Percentiles rank a stretch among this genome's conserved stretches.
phyloP scores from a whole-genome alignment of 1,284 basidiomycete genomes.

The Cutaneotrichosporon cavernicola region DNA sequence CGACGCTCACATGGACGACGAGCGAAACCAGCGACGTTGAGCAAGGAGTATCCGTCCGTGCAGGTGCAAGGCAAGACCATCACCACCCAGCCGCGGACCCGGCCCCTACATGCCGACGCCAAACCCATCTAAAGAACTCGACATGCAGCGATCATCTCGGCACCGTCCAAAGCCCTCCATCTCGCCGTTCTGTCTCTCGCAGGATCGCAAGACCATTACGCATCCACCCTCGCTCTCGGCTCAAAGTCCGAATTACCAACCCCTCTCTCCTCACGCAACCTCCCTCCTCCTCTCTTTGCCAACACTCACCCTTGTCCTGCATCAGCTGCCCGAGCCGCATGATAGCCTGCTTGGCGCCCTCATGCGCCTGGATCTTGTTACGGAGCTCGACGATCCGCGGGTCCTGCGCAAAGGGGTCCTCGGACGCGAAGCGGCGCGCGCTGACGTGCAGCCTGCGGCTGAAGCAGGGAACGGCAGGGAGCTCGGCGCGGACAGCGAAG shows the following conservation, averaged over 20 bases:
- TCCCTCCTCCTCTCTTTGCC: neutral
- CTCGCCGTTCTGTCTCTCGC: neutral
- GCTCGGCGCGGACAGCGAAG: slow-evolving; percentile 5
- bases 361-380: slow-evolving; percentile 41
- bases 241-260: neutral
- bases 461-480: neutral
- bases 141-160: neutral
- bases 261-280: neutral
- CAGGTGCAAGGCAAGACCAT: too few species aligned
- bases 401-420: slow-evolving; percentile 26
- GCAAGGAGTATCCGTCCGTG: too few species aligned
- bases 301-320: slow-evolving; percentile 40
- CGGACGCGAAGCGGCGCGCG: slow-evolving; percentile 26
- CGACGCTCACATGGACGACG: too few species aligned
- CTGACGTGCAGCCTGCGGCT: slow-evolving; percentile 26
- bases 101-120: too few species aligned
- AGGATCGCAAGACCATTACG: neutral
- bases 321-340: slow-evolving; percentile 38
- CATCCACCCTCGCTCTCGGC: neutral
- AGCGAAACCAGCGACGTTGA: too few species aligned
- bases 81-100: too few species aligned
- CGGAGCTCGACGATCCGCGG: slow-evolving; percentile 37
- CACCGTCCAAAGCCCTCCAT: neutral
- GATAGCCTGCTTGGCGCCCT: slow-evolving; percentile 40
- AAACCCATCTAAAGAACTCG: neutral